Evolutionary conservation across 495 filamentous ascomycete genomes (phyloP).

Genomic region (Podospora australis): DNA sequence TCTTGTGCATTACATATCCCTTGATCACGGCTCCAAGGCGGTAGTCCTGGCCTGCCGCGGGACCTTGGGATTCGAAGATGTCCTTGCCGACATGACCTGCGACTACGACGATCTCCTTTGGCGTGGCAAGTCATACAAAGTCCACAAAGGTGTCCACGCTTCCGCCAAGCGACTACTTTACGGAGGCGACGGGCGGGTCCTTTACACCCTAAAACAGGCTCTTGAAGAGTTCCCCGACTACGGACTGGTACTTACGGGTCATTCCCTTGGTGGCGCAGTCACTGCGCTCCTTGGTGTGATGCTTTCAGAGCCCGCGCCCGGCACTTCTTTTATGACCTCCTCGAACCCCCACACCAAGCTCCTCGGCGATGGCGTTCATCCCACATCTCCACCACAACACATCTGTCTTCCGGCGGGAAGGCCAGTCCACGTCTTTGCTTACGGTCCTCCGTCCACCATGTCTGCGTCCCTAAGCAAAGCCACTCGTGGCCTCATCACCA

Average conservation of each 20-base stretch:
- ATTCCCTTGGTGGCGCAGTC: constrained; percentile 71
- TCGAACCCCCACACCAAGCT: constrained; percentile 36
- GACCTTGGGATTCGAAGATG: constrained; percentile 74
- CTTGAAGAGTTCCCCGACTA: constrained; percentile 66
- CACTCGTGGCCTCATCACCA: constrained; percentile 71
- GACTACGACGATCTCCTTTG: constrained; percentile 69
- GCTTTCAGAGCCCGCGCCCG: constrained; percentile 54
- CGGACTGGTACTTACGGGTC: constrained; percentile 68
- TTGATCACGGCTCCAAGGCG: constrained; percentile 73
- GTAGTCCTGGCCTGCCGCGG: constrained; percentile 71
- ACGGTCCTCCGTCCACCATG: constrained; percentile 68
- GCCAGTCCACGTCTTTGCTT: constrained; percentile 73
- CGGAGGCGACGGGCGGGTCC: constrained; percentile 56
- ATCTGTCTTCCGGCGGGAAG: constrained; percentile 58
- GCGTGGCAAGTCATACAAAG: constrained; percentile 61
- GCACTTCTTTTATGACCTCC: constrained; percentile 42
- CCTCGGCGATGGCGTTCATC: constrained; percentile 22
- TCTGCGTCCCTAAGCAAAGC: constrained; percentile 64
- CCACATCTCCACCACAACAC: constrained; percentile 14
- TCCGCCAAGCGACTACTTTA: constrained; percentile 65
- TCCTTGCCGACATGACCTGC: constrained; percentile 75
- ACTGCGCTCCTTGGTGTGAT: constrained; percentile 68
- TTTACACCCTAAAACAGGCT: constrained; percentile 62
- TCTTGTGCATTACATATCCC: constrained; percentile 69
- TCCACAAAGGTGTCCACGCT: constrained; percentile 79